These are phyloP conservation scores for Phytopythium chamaehyphon DNA, from an alignment of 352 stramenopile genomes.

Conservation along the genomic window DNA sequence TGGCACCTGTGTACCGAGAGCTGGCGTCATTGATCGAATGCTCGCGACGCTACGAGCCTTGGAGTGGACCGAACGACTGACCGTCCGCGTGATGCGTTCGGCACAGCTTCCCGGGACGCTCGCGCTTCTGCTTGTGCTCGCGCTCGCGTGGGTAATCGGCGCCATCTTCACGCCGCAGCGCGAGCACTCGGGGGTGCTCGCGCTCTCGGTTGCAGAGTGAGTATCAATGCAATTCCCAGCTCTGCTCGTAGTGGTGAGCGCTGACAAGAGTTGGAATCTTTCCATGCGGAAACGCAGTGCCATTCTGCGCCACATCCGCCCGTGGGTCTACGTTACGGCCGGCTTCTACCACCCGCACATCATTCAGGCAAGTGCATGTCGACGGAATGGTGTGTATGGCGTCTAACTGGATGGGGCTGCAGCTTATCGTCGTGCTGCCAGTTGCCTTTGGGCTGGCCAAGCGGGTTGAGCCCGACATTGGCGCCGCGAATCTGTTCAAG, in stretches of 20 bases:
- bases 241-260: not conserved
- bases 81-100: not conserved
- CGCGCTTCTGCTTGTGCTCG: conserved; percentile 50
- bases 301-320: conserved; percentile 81
- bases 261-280: not conserved
- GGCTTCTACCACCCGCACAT: conserved; percentile 84
- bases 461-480: conserved; percentile 73
- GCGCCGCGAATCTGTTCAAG: conserved; percentile 51
- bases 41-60: too few species aligned
- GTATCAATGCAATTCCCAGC: conserved; percentile 3
- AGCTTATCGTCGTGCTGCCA: conserved; percentile 66
- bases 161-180: conserved; percentile 65
- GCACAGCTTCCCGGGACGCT: conserved; percentile 68
- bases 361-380: conserved; percentile 40
- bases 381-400: not conserved
- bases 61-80: not conserved
- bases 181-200: conserved; percentile 62
- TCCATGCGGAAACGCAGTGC: conserved; percentile 27
- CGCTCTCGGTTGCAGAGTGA: conserved; percentile 78
- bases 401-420: not conserved
- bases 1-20: too few species aligned
- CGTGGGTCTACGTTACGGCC: conserved; percentile 82
- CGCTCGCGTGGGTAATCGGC: conserved; percentile 69
- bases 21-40: too few species aligned
- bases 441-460: conserved; percentile 65